Conservation (phyloP, 306 rosid species). For the Morella rubra region DNA sequence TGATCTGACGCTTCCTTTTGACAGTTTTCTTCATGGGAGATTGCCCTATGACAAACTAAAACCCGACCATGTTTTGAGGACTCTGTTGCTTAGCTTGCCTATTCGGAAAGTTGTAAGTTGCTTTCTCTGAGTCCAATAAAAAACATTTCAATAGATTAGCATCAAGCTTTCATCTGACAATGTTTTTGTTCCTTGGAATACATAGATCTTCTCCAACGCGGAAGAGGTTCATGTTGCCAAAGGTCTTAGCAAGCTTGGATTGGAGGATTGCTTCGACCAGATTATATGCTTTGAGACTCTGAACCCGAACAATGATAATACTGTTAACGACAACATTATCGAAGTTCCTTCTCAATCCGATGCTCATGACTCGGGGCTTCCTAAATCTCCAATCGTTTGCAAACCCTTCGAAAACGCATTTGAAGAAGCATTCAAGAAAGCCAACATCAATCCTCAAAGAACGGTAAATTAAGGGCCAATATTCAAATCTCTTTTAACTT, state of each 20-base stretch:
- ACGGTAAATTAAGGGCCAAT: conserved; percentile 46
- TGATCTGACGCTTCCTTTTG: conserved; percentile 19
- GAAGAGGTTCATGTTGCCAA: conserved; percentile 56
- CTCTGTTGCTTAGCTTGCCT: conserved; percentile 69
- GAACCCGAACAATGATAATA: conserved; percentile 36
- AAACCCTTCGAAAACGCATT: conserved; percentile 77
- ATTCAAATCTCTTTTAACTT: background rate
- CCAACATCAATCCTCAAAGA: conserved; percentile 64
- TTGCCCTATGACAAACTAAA: conserved; percentile 65
- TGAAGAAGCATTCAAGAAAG: conserved; percentile 57
- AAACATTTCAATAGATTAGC: background rate
- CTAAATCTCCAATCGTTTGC: conserved; percentile 60
- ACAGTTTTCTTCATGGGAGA: conserved; percentile 81
- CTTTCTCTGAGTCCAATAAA: background rate
- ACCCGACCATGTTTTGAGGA: conserved; percentile 69
- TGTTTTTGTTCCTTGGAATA: background rate
- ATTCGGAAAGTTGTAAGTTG: conserved; percentile 71
- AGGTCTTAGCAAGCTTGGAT: conserved; percentile 71
- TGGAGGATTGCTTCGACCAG: conserved; percentile 82
- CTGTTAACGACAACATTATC: conserved; percentile 28
- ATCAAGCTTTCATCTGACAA: background rate
- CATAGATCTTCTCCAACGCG: conserved; percentile 71
- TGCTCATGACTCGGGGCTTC: conserved; percentile 38
- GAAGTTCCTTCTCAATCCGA: conserved; percentile 34
- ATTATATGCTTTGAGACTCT: conserved; percentile 79